Base-by-base conservation (phyloP, 2,329 filamentous ascomycete genomes). In the Mycosphaerella sp. region DNA sequence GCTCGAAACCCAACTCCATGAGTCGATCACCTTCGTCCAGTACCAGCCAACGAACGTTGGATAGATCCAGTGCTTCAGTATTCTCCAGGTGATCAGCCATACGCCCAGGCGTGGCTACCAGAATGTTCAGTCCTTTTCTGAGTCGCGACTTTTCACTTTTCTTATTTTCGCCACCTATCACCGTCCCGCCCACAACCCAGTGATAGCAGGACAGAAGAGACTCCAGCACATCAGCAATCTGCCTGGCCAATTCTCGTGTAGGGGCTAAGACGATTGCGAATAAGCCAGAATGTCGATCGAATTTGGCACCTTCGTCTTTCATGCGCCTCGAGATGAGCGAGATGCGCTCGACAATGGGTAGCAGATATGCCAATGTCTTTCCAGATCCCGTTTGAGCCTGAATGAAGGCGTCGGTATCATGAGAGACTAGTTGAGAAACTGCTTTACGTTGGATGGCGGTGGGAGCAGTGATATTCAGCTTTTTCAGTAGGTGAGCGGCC, bases 301-400 rank as follows among this genome's bases (percentile, higher is more conserved):
- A 81, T 62, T 74, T 65, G 10, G 70, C 62, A n/a, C 62, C 66
- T 60, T 62, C 66, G 53, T 71, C 67, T 64, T 71, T 74, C 69
- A 73, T 74, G 53, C 70, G 70, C 67, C 69, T 80, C 62, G 77
- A 88, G 31, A 97, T 78, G 11, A 84, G 80, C 71, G 95, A 82
- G 17, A 98, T 86, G 23, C 90, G 81, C 68, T 98, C 89, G 21
- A 98, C 84, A 45, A 98, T 86, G 1, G 93, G 93, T 6, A 98
- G 75, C 4, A 98, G 78, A 69, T 98, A 98, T n/a, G 93, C 89
- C 56, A 98, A 74, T 0, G 93, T 98, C 74, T 98, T 98, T 73
- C 93, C 93, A 0, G 93, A 98, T 62, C 93, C 93, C 0, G 93
- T 98, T 73, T 98, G 87, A 2, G 93, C 95, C 70, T 97, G 93